These are phyloP conservation scores for Diplodia scrobiculata DNA, from an alignment of 2,329 filamentous ascomycete genomes.

Conservation along the genomic window DNA sequence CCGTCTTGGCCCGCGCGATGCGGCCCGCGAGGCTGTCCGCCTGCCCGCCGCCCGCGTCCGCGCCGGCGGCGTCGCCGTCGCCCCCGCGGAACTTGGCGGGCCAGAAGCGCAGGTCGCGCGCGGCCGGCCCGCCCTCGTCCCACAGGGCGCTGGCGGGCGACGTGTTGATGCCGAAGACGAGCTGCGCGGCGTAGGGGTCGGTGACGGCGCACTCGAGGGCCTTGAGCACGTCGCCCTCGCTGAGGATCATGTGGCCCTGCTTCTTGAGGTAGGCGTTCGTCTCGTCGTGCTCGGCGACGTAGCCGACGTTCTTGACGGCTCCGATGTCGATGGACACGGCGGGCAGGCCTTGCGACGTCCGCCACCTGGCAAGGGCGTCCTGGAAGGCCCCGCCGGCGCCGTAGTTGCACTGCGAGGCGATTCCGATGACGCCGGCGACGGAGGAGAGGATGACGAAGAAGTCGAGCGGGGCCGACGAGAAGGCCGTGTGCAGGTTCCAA, in stretches of 20 bases:
- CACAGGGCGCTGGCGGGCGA: no score
- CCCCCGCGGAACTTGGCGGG: no score
- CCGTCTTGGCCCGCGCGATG: not conserved
- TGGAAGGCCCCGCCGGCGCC: slow-evolving; percentile 39
- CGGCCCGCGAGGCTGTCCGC: not conserved
- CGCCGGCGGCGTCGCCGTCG: no score
- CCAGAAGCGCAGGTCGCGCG: no score
- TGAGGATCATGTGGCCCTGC: no score
- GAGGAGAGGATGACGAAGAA: slow-evolving; percentile 38
- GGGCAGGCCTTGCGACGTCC: slow-evolving; percentile 30
- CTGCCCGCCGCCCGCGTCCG: no score
- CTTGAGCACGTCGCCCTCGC: not conserved
- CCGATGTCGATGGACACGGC: slow-evolving; percentile 33
- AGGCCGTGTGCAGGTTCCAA: slow-evolving; percentile 34
- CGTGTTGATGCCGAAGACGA: no score
- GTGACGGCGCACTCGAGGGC: no score
- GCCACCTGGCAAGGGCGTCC: slow-evolving; percentile 36
- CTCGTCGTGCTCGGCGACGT: not conserved
- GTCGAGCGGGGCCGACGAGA: slow-evolving; percentile 31
- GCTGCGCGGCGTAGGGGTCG: no score
- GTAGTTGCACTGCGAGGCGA: slow-evolving; percentile 35
- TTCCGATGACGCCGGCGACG: slow-evolving; percentile 30
- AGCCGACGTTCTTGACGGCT: slow-evolving; percentile 35
- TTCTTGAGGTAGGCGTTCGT: no score
- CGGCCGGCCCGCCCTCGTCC: no score